phyloP scores from a whole-genome alignment of 306 rosid species.

The Castanopsis chinensis region DNA sequence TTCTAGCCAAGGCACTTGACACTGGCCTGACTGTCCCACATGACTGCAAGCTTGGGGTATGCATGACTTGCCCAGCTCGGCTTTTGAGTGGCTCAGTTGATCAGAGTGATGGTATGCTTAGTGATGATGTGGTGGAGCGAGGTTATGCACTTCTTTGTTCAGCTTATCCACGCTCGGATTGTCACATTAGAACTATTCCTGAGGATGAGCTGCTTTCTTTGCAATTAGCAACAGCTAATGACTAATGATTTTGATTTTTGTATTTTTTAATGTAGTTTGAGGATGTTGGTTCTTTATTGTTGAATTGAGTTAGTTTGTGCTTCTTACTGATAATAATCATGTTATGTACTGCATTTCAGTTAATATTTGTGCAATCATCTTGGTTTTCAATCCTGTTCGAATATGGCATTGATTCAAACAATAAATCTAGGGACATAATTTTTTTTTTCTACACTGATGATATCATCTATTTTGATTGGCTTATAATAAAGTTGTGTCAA shows the following conservation, averaged over 20 bases:
- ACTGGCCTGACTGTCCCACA: slow-evolving; percentile 74
- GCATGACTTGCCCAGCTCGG: slow-evolving; percentile 98
- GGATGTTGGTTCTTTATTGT: slow-evolving; percentile 16
- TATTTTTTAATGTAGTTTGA: not conserved
- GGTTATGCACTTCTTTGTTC: slow-evolving; percentile 78
- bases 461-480: too few relatives aligned
- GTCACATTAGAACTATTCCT: slow-evolving; percentile 67
- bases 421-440: not conserved
- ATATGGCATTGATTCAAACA: not conserved
- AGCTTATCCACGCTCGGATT: slow-evolving; percentile 78
- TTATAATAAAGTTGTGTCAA: too few relatives aligned
- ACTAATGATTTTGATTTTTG: slow-evolving; percentile 34
- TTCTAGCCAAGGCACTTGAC: slow-evolving; percentile 67
- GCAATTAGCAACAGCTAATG: slow-evolving; percentile 93
- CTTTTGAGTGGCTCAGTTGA: slow-evolving; percentile 77
- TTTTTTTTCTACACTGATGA: too few relatives aligned
- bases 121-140: slow-evolving; percentile 91
- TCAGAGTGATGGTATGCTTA: slow-evolving; percentile 97
- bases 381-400: not conserved
- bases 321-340: slow-evolving; percentile 5
- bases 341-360: not conserved
- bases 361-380: not conserved
- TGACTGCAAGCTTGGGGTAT: slow-evolving; percentile 96
- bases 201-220: slow-evolving; percentile 84
- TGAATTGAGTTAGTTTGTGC: slow-evolving; percentile 8